Evolutionary conservation across 768 basidiomycete genomes (phyloP).

Genomic region (Lepiota subincarnata): DNA sequence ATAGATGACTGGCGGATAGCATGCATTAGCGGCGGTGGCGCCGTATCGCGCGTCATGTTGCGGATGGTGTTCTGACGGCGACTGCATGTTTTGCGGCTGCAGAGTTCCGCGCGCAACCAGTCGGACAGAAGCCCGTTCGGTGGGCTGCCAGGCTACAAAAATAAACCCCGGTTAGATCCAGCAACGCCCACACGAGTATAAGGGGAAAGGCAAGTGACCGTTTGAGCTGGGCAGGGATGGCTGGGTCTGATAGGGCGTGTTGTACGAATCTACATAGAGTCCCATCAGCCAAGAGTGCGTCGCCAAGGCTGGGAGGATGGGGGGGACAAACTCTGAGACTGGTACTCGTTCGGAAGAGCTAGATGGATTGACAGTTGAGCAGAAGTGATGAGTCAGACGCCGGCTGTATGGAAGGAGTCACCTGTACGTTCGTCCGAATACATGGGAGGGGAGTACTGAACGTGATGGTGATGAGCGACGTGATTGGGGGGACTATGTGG

Average conservation of each 20-base stretch:
- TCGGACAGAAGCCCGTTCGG: conserved; percentile 56
- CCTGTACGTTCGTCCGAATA: conserved; percentile 59
- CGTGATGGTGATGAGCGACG: conserved; percentile 23
- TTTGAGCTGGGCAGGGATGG: not conserved
- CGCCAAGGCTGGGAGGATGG: conserved; percentile 9
- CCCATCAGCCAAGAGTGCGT: conserved; percentile 6
- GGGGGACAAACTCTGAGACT: conserved; percentile 31
- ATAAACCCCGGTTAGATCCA: conserved; percentile 14
- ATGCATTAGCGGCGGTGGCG: conserved; percentile 18
- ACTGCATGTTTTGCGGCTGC: conserved; percentile 14
- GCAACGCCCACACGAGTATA: not conserved
- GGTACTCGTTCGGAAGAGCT: conserved; percentile 42
- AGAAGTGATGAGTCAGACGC: not conserved
- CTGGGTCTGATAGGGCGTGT: not conserved
- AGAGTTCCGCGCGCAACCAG: conserved; percentile 47
- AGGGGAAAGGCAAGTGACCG: not conserved
- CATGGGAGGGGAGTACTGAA: conserved; percentile 35
- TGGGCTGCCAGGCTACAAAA: conserved; percentile 44
- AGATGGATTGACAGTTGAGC: conserved; percentile 14
- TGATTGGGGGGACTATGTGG: not conserved
- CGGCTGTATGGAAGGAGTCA: conserved; percentile 21
- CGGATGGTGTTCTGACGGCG: conserved; percentile 18
- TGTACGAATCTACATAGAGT: conserved; percentile 8
- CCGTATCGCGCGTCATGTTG: conserved; percentile 28
- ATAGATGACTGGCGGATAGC: not conserved